Percentiles rank a stretch among this genome's conserved stretches.
phyloP scores from a whole-genome alignment of 176 grass and related monocot genomes.

The Hsuehochloa calcarea region DNA sequence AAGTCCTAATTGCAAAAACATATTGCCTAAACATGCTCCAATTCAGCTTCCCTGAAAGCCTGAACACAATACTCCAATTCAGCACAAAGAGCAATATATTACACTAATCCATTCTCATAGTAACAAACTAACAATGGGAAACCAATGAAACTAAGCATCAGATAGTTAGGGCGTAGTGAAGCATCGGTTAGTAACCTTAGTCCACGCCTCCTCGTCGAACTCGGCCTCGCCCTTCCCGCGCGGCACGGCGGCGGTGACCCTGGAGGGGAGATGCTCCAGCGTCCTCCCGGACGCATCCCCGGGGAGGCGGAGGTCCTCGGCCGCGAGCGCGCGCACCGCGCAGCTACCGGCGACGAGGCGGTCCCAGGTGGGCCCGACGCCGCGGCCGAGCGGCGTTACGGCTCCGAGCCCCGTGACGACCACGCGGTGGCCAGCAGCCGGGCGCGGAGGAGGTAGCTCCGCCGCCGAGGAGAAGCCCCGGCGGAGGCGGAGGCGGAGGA shows the following conservation, averaged over 20 bases:
- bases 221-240: slow-evolving; percentile 60
- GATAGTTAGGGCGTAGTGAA: neutral
- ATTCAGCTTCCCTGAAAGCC: neutral
- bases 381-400: slow-evolving; percentile 80
- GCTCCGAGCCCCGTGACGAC: slow-evolving; percentile 86
- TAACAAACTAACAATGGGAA: too few relatives aligned
- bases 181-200: slow-evolving; percentile 49
- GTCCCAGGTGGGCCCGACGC: slow-evolving; percentile 59
- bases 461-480: slow-evolving; percentile 35
- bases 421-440: slow-evolving; percentile 52
- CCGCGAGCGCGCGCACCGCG: slow-evolving; percentile 56
- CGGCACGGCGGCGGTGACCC: slow-evolving; percentile 67
- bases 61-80: neutral
- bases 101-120: neutral
- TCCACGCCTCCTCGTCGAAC: slow-evolving; percentile 67
- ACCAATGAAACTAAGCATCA: neutral
- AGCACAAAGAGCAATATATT: neutral
- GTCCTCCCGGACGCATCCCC: slow-evolving; percentile 46
- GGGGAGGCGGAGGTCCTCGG: slow-evolving; percentile 56
- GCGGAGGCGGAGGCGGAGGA: neutral
- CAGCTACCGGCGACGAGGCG: slow-evolving; percentile 60
- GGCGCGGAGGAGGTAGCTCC: slow-evolving; percentile 39
- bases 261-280: slow-evolving; percentile 67
- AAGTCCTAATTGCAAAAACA: neutral
- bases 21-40: neutral